Evolutionary conservation across 1,139 yeast genomes (phyloP).

Genomic region (Zygotorulaspora mrakii): DNA sequence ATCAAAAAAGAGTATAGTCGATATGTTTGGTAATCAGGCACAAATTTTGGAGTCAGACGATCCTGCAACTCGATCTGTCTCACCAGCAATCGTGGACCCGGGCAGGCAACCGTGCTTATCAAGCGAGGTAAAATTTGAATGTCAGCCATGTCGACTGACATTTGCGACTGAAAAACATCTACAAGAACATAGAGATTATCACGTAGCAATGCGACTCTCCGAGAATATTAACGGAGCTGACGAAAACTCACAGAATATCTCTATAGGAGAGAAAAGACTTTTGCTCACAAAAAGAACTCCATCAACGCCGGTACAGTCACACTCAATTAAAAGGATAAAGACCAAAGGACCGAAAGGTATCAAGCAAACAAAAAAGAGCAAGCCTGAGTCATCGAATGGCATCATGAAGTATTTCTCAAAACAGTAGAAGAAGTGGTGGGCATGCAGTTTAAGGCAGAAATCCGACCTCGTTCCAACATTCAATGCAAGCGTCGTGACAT

Average conservation of each 20-base stretch:
- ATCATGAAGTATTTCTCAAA: conserved; percentile 12
- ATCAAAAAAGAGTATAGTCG: conserved; percentile 46
- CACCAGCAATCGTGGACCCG: background rate
- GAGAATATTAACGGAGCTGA: conserved; percentile 33
- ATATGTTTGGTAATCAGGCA: conserved; percentile 40
- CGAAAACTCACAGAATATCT: conserved; percentile 24
- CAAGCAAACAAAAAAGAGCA: conserved; percentile 4
- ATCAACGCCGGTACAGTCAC: background rate
- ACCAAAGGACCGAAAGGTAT: background rate
- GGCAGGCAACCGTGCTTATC: background rate
- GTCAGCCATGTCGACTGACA: conserved; percentile 22
- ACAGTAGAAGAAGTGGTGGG: no score
- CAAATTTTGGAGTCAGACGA: background rate
- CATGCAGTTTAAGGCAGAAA: no score
- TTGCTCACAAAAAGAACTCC: conserved; percentile 15
- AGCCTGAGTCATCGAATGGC: conserved; percentile 8
- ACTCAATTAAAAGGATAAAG: conserved; percentile 1
- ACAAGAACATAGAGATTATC: conserved; percentile 35
- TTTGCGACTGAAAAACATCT: conserved; percentile 20
- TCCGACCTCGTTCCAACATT: no score
- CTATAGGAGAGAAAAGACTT: conserved; percentile 32
- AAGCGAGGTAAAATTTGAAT: conserved; percentile 8
- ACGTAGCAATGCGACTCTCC: conserved; percentile 32
- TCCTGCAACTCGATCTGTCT: background rate
- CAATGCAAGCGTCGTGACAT: no score